These are phyloP conservation scores for Filobasidium wieringae DNA, from an alignment of 768 basidiomycete genomes.

Conservation along the genomic window DNA sequence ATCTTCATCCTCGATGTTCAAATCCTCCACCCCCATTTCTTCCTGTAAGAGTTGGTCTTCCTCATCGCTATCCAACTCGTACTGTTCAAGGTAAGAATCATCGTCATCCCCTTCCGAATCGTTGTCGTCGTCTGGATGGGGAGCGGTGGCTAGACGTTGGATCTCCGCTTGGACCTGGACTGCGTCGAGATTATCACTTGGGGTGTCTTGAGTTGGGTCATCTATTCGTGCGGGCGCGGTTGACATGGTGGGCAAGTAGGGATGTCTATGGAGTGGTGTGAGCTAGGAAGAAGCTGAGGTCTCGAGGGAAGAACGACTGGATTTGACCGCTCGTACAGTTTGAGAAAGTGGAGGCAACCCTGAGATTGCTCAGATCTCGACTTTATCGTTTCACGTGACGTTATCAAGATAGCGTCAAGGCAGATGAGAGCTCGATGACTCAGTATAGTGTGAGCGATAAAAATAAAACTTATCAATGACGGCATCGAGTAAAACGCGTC, in stretches of 20 bases:
- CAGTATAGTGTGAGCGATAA: no score
- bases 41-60: slow-evolving; percentile 16
- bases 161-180: not conserved
- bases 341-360: no score
- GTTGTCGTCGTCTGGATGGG: not conserved
- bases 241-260: not conserved
- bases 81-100: not conserved
- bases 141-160: not conserved
- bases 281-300: no score
- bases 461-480: no score
- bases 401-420: no score
- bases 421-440: no score
- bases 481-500: no score
- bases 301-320: no score
- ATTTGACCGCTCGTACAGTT: no score
- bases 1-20: slow-evolving; percentile 38
- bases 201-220: not conserved
- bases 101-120: not conserved
- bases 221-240: not conserved
- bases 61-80: slow-evolving; percentile 2
- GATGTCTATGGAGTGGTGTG: not conserved
- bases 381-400: no score
- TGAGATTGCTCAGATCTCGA: no score
- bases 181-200: not conserved
- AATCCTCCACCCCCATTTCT: slow-evolving; percentile 17